Conservation (phyloP, 1,139 yeast species). For the Geotrichum phurueaensis region DNA sequence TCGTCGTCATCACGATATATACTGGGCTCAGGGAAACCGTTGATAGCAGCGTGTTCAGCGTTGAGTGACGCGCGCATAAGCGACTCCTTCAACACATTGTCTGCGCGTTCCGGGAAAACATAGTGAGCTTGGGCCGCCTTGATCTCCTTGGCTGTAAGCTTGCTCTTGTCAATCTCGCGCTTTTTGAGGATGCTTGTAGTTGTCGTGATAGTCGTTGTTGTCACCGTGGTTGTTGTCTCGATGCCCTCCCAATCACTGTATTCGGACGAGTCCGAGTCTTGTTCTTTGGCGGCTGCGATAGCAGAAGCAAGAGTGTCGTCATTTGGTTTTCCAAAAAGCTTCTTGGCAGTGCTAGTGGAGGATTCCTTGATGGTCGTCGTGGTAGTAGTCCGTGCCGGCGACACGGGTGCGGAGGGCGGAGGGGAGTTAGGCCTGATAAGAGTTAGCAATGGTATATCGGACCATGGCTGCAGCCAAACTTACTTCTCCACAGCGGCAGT, state of each 20-base stretch:
- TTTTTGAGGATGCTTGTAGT: slow-evolving; percentile 18
- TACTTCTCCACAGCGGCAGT: not conserved
- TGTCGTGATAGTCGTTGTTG: slow-evolving; percentile 30
- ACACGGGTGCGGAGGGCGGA: not conserved
- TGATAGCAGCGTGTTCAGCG: slow-evolving; percentile 28
- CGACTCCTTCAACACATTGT: slow-evolving; percentile 35
- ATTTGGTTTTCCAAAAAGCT: slow-evolving; percentile 1
- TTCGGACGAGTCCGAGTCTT: slow-evolving; percentile 15
- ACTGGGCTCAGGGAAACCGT: slow-evolving; percentile 22
- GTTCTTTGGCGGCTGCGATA: slow-evolving; percentile 1
- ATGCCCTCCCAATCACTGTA: slow-evolving; percentile 37
- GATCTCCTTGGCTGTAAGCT: slow-evolving; percentile 10
- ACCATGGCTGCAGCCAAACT: not conserved
- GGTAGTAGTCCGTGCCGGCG: not conserved
- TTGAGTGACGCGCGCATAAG: slow-evolving; percentile 33
- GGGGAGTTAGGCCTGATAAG: not conserved
- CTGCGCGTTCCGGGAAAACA: slow-evolving; percentile 32
- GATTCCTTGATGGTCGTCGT: slow-evolving; percentile 7
- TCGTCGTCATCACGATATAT: slow-evolving; percentile 21
- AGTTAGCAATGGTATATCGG: not conserved
- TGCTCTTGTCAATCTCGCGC: not conserved
- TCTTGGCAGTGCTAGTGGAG: slow-evolving; percentile 2
- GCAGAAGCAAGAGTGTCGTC: not conserved
- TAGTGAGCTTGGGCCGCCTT: slow-evolving; percentile 24
- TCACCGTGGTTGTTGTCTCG: slow-evolving; percentile 20